A percentile compares a stretch with the other conserved stretches of the same genome.
These are phyloP conservation scores for Ogataea methylovora DNA, from an alignment of 805 yeast genomes.

Conservation along the genomic window DNA sequence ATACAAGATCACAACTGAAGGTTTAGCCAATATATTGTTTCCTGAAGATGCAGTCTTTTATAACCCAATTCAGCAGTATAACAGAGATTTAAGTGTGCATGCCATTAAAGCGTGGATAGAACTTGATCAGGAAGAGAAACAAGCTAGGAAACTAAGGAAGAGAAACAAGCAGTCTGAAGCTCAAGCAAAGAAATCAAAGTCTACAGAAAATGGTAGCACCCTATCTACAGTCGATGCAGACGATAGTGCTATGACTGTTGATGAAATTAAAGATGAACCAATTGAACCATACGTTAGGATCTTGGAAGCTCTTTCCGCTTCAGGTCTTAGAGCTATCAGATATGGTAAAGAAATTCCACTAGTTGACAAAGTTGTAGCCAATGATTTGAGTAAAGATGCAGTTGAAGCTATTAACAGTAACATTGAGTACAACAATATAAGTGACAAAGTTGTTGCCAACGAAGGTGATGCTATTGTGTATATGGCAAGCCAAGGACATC, in stretches of 20 bases:
- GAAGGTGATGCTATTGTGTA: constrained; percentile 87
- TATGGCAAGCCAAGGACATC: constrained; percentile 50
- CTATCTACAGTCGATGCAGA: constrained; percentile 1
- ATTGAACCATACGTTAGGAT: constrained; percentile 50
- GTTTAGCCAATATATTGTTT: constrained; percentile 73
- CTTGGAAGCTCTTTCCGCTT: constrained; percentile 88
- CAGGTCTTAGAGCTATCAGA: constrained; percentile 90
- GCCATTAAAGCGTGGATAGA: constrained; percentile 85
- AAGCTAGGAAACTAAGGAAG: constrained; percentile 19
- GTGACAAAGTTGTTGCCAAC: constrained; percentile 51
- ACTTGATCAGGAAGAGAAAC: constrained; percentile 36
- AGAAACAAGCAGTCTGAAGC: constrained; percentile 16
- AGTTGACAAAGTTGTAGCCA: constrained; percentile 71
- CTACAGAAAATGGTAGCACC: neutral
- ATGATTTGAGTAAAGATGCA: constrained; percentile 82
- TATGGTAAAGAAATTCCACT: constrained; percentile 87
- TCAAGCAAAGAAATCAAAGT: constrained; percentile 11
- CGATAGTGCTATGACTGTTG: constrained; percentile 1
- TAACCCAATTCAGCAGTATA: constrained; percentile 95
- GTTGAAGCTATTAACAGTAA: constrained; percentile 73
- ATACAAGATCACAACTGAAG: constrained; percentile 48
- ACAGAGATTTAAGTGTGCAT: constrained; percentile 80
- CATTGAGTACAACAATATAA: constrained; percentile 56
- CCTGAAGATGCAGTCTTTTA: constrained; percentile 88
- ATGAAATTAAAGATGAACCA: constrained; percentile 11